Conservation (phyloP, 495 filamentous ascomycete species). For the Amorphotheca resinae region DNA sequence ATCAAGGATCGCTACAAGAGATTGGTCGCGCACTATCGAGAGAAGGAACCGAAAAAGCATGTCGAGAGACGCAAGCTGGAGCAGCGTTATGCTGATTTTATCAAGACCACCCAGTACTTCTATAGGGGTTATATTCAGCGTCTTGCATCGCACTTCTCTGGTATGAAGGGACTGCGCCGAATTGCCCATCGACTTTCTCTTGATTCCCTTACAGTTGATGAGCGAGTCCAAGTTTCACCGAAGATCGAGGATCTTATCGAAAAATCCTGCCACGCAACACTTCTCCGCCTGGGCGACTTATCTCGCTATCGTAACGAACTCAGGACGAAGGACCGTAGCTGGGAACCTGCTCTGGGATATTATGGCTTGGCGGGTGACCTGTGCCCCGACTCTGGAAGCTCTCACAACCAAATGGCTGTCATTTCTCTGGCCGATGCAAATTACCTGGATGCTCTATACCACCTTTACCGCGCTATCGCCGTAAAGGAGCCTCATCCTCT, state of each 20-base stretch:
- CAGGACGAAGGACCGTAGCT: constrained; percentile 53
- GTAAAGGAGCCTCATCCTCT: constrained; percentile 59
- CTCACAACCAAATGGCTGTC: constrained; percentile 82
- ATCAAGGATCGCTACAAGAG: constrained; percentile 69
- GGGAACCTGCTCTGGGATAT: constrained; percentile 70
- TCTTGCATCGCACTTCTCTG: constrained; percentile 56
- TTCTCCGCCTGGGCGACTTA: constrained; percentile 82
- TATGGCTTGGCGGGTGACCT: constrained; percentile 73
- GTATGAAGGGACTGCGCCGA: constrained; percentile 59
- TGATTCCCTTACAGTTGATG: constrained; percentile 26
- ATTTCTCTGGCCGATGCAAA: constrained; percentile 63
- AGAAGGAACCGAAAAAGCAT: constrained; percentile 36
- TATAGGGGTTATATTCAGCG: constrained; percentile 77
- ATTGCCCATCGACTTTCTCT: constrained; percentile 57
- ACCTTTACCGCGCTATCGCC: constrained; percentile 73
- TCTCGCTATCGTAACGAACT: constrained; percentile 79
- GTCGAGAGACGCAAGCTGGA: constrained; percentile 70
- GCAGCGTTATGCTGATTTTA: constrained; percentile 67
- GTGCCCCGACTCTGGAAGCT: constrained; percentile 62
- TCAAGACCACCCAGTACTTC: constrained; percentile 76
- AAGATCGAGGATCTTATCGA: constrained; percentile 45
- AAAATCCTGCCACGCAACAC: constrained; percentile 65
- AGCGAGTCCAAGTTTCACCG: constrained; percentile 31
- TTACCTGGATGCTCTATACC: constrained; percentile 73
- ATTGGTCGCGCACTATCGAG: constrained; percentile 30